These are phyloP conservation scores for Ogataea parapolymorpha DNA, from an alignment of 805 yeast species.

Conservation along the genomic window DNA sequence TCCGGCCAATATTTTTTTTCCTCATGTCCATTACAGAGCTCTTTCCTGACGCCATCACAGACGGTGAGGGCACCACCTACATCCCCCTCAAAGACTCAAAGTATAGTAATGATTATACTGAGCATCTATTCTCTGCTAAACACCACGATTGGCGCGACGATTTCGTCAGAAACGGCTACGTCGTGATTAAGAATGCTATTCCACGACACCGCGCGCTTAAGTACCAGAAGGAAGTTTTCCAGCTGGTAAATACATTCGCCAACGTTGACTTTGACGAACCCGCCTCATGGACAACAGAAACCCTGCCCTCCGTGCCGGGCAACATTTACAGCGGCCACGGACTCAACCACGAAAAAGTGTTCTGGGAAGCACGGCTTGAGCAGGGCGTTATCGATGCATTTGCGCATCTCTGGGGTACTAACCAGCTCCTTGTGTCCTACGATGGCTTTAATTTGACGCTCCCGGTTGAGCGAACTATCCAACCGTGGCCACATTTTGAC, in stretches of 20 bases:
- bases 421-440: conserved; percentile 30
- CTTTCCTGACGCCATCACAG: neutral
- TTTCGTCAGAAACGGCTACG: conserved; percentile 29
- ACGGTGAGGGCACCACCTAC: neutral
- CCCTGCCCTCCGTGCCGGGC: conserved; percentile 26
- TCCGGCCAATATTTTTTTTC: neutral
- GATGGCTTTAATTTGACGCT: conserved; percentile 31
- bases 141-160: conserved; percentile 32
- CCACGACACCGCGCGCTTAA: conserved; percentile 22
- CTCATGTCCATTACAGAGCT: neutral
- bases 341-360: conserved; percentile 30
- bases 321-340: conserved; percentile 17
- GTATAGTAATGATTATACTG: neutral
- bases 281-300: conserved; percentile 28
- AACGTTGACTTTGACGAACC: conserved; percentile 25
- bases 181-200: conserved; percentile 29
- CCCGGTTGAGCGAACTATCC: conserved; percentile 14
- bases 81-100: neutral
- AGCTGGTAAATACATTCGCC: conserved; percentile 21
- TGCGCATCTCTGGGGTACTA: conserved; percentile 31
- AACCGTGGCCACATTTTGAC: conserved; percentile 32
- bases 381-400: conserved; percentile 26
- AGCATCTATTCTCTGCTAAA: neutral
- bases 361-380: conserved; percentile 34
- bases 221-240: conserved; percentile 21